Evolutionary conservation across 1,139 yeast species (phyloP), one percentile per base, ranked within the genome.

Genomic region (Candida mesenterica): DNA sequence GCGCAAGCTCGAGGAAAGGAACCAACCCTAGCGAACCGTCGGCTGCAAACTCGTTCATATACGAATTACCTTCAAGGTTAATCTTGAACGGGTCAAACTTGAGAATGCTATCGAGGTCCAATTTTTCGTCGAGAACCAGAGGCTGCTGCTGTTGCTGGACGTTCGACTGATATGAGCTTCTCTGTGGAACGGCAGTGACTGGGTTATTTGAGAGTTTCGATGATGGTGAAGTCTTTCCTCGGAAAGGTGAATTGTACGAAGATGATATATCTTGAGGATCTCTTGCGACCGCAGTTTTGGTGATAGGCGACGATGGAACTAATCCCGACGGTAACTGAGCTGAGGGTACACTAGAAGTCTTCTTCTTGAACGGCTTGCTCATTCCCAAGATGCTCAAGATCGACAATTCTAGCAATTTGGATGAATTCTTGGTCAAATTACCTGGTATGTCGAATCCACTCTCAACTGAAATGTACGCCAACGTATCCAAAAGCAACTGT

Each of bases 1-100:
- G 28, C 5, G 28, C 12, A 5, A 25, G 15, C 12, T 33, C 77
- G 39, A 79, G 57, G 45, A 77, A 72, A 14, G 79, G 79, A 3
- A 79, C 82, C 39, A 79, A 59, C 0, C 85, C 87, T 31, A 79
- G 57, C 0, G 86, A 79, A 1, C 85, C 85, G 59, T 79, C 87
- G 10, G 83, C 83, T 9, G 79, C 83, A 57, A 79, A 79, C 43
- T 77, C 83, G 43, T 66, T 66, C 46, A 68, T 55, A 53, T 69
- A 53, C 47, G 57, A 44, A 49, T 73, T 54, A 48, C 66, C 61
- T 36, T 55, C 57, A 26, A 62, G 44, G 40, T 60, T 59, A 28
- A 61, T 60, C 32, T 66, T 63, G 44, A 62, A 68, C 4, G 74
- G 75, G 43, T 69, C 75, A 45, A 68, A 68, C 34, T 59, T 58